Evolutionary conservation across 202 grass and related monocot genomes (phyloP).

Genomic region (Zoysia matrella): DNA sequence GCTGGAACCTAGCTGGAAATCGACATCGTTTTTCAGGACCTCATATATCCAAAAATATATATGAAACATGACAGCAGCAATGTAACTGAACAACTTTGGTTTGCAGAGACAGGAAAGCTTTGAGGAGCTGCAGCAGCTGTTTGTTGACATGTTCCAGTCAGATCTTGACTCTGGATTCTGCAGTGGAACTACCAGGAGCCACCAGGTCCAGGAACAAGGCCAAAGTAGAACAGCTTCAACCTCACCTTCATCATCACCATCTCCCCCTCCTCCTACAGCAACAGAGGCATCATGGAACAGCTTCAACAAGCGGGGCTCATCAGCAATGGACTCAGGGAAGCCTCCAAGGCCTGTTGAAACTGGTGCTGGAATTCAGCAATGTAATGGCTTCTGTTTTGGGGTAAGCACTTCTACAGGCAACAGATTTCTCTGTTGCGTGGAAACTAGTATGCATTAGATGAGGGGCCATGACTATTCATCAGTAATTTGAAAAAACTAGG

Average conservation of each 20-base stretch:
- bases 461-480: neutral
- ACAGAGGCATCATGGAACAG: conserved; percentile 46
- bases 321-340: conserved; percentile 67
- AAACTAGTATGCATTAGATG: neutral
- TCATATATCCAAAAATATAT: conserved; percentile 28
- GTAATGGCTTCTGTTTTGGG: conserved; percentile 69
- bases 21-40: neutral
- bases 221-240: conserved; percentile 38
- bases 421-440: conserved; percentile 21
- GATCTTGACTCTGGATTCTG: conserved; percentile 76
- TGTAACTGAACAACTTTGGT: conserved; percentile 34
- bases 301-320: conserved; percentile 66
- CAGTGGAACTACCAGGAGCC: conserved; percentile 34
- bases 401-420: conserved; percentile 43
- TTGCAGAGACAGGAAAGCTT: conserved; percentile 87
- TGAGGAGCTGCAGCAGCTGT: conserved; percentile 90
- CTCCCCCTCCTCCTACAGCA: conserved; percentile 44
- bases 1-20: conserved; percentile 26
- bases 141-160: conserved; percentile 91
- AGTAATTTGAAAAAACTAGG: neutral
- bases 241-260: conserved; percentile 46
- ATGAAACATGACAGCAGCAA: neutral
- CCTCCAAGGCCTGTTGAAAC: conserved; percentile 48
- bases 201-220: conserved; percentile 28
- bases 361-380: neutral